Percentiles rank a stretch among this genome's conserved stretches.
Conservation (phyloP, 371 early-diverging fungal species). For the Syncephalastrum contaminatum region DNA sequence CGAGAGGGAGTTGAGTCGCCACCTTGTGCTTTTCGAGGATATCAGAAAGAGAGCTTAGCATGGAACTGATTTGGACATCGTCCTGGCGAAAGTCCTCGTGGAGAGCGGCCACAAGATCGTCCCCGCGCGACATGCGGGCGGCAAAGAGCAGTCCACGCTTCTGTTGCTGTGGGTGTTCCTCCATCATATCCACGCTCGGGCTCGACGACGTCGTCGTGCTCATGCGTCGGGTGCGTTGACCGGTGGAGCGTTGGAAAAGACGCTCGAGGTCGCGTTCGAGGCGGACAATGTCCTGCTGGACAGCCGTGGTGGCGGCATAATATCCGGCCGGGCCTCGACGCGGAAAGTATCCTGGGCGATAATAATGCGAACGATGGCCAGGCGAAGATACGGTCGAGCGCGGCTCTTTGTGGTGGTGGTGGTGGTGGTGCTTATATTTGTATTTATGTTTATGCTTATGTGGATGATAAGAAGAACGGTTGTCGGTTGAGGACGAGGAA, state of each 20-base stretch:
- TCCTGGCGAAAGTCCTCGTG: constrained; percentile 6
- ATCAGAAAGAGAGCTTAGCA: constrained; percentile 23
- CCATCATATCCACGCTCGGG: too few species aligned
- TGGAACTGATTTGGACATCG: constrained; percentile 7
- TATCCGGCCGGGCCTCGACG: constrained; percentile 23
- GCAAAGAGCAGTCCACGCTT: too few species aligned
- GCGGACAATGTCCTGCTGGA: constrained; percentile 45
- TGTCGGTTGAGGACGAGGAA: constrained; percentile 1
- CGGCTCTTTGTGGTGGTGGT: constrained; percentile 17
- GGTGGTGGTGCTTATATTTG: neutral
- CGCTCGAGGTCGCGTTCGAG: constrained; percentile 43
- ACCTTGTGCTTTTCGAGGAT: constrained; percentile 33
- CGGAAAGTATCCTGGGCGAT: constrained; percentile 4
- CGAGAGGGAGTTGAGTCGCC: constrained; percentile 37
- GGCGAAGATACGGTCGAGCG: constrained; percentile 20
- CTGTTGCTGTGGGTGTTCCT: too few species aligned
- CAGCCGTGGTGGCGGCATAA: constrained; percentile 42
- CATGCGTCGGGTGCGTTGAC: neutral
- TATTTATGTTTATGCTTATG: neutral
- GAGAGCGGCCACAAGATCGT: too few species aligned
- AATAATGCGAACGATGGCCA: constrained; percentile 1
- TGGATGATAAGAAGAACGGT: constrained; percentile 3
- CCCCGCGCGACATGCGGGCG: too few species aligned
- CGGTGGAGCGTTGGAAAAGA: constrained; percentile 17
- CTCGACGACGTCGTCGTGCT: too few species aligned